These are phyloP conservation scores for Tulasnella sp. DNA, from an alignment of 768 basidiomycete genomes.

Conservation along the genomic window DNA sequence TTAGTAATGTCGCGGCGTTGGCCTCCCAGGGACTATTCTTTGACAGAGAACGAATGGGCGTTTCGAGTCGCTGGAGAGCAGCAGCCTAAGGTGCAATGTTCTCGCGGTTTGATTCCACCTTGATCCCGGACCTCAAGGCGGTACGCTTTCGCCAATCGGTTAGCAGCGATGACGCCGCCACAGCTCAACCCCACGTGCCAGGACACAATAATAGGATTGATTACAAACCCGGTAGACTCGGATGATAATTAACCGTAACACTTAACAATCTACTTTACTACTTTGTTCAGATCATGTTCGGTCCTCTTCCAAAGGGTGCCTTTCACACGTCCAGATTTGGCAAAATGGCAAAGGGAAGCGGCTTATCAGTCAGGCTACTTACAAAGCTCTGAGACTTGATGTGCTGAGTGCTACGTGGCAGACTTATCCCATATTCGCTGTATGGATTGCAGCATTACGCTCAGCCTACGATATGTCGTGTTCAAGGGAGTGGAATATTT, in stretches of 20 bases:
- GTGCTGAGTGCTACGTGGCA: too few species aligned
- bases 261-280: too few species aligned
- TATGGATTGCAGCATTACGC: conserved; percentile 46
- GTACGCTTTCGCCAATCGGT: background rate
- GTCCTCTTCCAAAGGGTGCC: background rate
- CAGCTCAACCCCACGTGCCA: background rate
- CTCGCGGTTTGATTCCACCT: background rate
- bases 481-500: too few species aligned
- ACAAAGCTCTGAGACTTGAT: background rate
- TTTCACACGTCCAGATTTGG: background rate
- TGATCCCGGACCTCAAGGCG: background rate
- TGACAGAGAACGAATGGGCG: background rate
- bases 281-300: background rate
- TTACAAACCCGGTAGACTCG: background rate
- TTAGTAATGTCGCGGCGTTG: background rate
- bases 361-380: background rate
- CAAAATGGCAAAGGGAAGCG: background rate
- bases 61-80: background rate
- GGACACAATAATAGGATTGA: background rate
- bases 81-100: background rate
- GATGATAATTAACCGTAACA: background rate
- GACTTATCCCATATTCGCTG: too few species aligned
- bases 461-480: too few species aligned
- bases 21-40: background rate
- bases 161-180: too few species aligned